These are phyloP conservation scores for Gossypium anomalum DNA, from an alignment of 345 rosid genomes.

Conservation along the genomic window DNA sequence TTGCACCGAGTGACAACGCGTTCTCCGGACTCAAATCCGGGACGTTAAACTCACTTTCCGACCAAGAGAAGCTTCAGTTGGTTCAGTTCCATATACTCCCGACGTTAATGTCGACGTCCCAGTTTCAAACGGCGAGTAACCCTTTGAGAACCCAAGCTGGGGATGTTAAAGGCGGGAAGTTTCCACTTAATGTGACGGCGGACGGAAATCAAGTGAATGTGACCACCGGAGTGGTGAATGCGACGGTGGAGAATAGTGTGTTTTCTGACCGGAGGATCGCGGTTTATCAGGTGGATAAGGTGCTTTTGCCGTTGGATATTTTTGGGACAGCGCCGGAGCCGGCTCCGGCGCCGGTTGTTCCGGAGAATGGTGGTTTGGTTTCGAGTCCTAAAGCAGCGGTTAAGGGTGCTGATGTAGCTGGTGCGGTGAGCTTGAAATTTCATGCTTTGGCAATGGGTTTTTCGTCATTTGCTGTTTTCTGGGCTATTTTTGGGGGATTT, in stretches of 20 bases:
- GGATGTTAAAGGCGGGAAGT: constrained; percentile 44
- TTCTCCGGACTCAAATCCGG: constrained; percentile 65
- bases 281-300: constrained; percentile 75
- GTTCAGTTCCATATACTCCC: constrained; percentile 84
- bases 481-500: constrained; percentile 33
- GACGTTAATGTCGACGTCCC: constrained; percentile 46
- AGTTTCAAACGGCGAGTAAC: constrained; percentile 86
- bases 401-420: constrained; percentile 40
- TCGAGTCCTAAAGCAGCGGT: constrained; percentile 42
- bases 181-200: constrained; percentile 69
- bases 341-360: constrained; percentile 52
- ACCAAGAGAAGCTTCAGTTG: constrained; percentile 64
- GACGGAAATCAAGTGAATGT: constrained; percentile 78
- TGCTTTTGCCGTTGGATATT: constrained; percentile 59
- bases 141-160: constrained; percentile 91
- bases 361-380: constrained; percentile 45
- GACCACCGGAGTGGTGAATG: constrained; percentile 63
- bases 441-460: constrained; percentile 7
- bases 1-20: constrained; percentile 81
- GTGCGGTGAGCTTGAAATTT: constrained; percentile 24
- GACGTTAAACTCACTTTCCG: constrained; percentile 56
- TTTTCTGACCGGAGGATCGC: constrained; percentile 52
- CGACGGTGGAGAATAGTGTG: constrained; percentile 61
- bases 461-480: constrained; percentile 21
- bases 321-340: constrained; percentile 47